phyloP scores from a whole-genome alignment of 805 yeast genomes.

The Candida hispaniensis region DNA sequence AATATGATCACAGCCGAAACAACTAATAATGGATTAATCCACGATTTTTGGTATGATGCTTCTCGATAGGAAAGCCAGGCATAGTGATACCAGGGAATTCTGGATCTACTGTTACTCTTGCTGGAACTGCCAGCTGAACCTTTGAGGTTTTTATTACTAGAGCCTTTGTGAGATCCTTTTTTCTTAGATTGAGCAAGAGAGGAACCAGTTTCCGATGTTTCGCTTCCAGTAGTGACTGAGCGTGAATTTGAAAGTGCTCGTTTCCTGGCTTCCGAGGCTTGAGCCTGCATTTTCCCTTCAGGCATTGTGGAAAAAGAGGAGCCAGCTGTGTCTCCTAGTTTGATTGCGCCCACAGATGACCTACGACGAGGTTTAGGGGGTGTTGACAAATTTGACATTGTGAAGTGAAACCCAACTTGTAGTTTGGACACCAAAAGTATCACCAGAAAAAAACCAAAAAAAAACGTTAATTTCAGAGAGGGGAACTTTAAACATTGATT shows the following conservation, averaged over 20 bases:
- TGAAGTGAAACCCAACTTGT: too few relatives aligned
- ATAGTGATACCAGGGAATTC: constrained; percentile 24
- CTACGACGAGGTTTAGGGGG: constrained; percentile 32
- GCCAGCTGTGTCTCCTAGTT: constrained; percentile 61
- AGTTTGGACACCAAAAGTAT: too few relatives aligned
- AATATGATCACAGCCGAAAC: constrained; percentile 34
- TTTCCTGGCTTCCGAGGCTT: constrained; percentile 32
- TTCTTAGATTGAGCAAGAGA: too few relatives aligned
- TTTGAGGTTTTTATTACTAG: too few relatives aligned
- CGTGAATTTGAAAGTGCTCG: constrained; percentile 26
- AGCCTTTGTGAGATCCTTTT: too few relatives aligned
- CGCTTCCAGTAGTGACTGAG: too few relatives aligned
- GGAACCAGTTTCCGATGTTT: constrained; percentile 15
- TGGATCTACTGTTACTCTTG: too few relatives aligned
- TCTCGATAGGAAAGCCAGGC: constrained; percentile 50
- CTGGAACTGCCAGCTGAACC: too few relatives aligned
- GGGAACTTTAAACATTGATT: too few relatives aligned
- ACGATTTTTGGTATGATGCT: constrained; percentile 45
- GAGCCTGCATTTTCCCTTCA: constrained; percentile 35
- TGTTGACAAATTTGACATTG: neutral
- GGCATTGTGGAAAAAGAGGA: constrained; percentile 60
- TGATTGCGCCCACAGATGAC: constrained; percentile 65
- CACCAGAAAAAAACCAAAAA: too few relatives aligned
- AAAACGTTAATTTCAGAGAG: too few relatives aligned
- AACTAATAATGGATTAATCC: constrained; percentile 57